Conservation (phyloP, 805 yeast species). For the Cyberlindnera samutprakarnensis region DNA sequence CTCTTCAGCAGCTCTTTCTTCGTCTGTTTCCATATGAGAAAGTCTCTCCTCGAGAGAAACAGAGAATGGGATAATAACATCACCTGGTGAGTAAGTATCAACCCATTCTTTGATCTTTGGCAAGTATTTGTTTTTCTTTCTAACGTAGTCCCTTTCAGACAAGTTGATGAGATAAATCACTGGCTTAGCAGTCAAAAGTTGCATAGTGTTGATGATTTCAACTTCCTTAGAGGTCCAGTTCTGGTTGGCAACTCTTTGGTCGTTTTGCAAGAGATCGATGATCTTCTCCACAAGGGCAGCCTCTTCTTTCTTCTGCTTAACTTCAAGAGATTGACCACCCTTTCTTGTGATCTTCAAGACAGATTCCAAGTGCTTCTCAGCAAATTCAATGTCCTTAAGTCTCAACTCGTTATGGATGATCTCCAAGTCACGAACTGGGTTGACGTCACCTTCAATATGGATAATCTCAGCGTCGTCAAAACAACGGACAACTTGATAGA, state of each 20-base stretch:
- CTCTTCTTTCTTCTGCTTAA: conserved; percentile 83
- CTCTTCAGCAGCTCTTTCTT: conserved; percentile 70
- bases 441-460: conserved; percentile 94
- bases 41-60: conserved; percentile 89
- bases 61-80: conserved; percentile 84
- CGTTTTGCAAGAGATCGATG: conserved; percentile 70
- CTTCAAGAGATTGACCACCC: conserved; percentile 87
- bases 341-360: conserved; percentile 73
- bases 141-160: conserved; percentile 79
- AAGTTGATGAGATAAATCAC: conserved; percentile 87
- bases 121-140: conserved; percentile 85
- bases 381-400: conserved; percentile 94
- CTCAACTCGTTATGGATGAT: conserved; percentile 88
- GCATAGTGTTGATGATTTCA: conserved; percentile 79
- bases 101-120: conserved; percentile 85
- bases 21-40: conserved; percentile 80
- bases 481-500: conserved; percentile 95
- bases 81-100: conserved; percentile 80
- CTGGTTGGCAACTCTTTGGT: conserved; percentile 82
- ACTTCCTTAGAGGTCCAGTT: conserved; percentile 89
- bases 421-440: conserved; percentile 91
- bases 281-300: conserved; percentile 66
- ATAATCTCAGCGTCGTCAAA: conserved; percentile 97
- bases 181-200: conserved; percentile 90
- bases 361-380: conserved; percentile 73